Conservation (phyloP, 345 rosid species). For the Brassica rapa region DNA sequence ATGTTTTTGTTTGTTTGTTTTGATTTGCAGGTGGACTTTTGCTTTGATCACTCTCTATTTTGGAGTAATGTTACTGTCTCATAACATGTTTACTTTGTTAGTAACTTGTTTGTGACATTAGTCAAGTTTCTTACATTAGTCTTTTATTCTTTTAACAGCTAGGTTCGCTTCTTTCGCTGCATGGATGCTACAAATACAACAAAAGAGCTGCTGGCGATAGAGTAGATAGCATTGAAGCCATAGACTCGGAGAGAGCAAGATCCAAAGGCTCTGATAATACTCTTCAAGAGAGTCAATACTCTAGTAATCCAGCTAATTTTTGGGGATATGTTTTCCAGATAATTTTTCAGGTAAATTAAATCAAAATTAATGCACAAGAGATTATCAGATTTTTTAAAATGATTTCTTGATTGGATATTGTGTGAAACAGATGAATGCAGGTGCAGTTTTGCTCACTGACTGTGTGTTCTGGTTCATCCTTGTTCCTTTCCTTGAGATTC, state of each 20-base stretch:
- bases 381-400: not conserved
- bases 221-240: conserved; percentile 61
- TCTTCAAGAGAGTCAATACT: conserved; percentile 29
- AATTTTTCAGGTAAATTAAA: conserved; percentile 71
- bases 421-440: conserved; percentile 80
- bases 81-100: not conserved
- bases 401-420: conserved; percentile 20
- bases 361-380: not conserved
- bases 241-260: conserved; percentile 69
- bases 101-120: not conserved
- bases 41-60: conserved; percentile 71
- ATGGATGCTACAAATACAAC: conserved; percentile 75
- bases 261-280: conserved; percentile 42
- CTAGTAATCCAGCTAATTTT: conserved; percentile 58
- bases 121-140: conserved; percentile 28
- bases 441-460: conserved; percentile 97
- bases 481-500: conserved; percentile 82
- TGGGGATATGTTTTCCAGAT: conserved; percentile 74
- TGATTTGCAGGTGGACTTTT: conserved; percentile 84
- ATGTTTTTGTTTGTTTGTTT: conserved; percentile 28
- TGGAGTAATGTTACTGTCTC: conserved; percentile 56
- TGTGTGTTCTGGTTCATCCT: conserved; percentile 91
- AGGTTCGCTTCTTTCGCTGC: conserved; percentile 69
- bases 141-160: conserved; percentile 46
- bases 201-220: conserved; percentile 63